These are phyloP conservation scores for Solanum hybrid DNA, from an alignment of 305 asterid genomes.

Conservation along the genomic window DNA sequence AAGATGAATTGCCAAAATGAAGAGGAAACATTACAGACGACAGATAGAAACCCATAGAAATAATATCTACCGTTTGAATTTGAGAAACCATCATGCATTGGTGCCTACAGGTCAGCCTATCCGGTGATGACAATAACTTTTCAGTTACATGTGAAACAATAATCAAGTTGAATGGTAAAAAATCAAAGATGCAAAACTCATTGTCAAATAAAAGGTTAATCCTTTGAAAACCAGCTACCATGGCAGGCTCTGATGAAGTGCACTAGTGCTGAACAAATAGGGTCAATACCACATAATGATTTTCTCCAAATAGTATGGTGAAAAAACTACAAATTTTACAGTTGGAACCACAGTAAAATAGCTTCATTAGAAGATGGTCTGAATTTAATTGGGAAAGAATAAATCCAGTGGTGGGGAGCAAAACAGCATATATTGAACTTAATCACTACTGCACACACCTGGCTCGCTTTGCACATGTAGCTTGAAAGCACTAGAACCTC, in stretches of 20 bases:
- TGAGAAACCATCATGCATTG: not conserved
- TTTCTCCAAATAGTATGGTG: not conserved
- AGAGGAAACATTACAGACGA: not conserved
- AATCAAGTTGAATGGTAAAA: not conserved
- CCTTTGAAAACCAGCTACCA: not conserved
- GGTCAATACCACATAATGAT: not conserved
- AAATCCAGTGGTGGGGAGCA: not conserved
- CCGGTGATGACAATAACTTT: not conserved
- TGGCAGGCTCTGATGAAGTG: not conserved
- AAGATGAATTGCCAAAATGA: not conserved
- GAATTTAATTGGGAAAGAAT: not conserved
- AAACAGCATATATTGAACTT: not conserved
- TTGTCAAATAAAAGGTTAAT: not conserved
- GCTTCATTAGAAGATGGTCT: not conserved
- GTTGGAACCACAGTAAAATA: not conserved
- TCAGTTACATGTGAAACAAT: not conserved
- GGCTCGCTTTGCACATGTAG: slow-evolving; percentile 78
- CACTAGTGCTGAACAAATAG: not conserved
- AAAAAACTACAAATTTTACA: not conserved
- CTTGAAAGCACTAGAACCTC: slow-evolving; percentile 77
- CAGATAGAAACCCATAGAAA: not conserved
- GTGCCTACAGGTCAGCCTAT: not conserved
- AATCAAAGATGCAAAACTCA: not conserved
- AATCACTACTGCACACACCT: slow-evolving; percentile 33
- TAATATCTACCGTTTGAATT: not conserved